A percentile compares a stretch with the other conserved stretches of the same genome.
phyloP scores from a whole-genome alignment of 345 rosid genomes.

The Turnera subulata region DNA sequence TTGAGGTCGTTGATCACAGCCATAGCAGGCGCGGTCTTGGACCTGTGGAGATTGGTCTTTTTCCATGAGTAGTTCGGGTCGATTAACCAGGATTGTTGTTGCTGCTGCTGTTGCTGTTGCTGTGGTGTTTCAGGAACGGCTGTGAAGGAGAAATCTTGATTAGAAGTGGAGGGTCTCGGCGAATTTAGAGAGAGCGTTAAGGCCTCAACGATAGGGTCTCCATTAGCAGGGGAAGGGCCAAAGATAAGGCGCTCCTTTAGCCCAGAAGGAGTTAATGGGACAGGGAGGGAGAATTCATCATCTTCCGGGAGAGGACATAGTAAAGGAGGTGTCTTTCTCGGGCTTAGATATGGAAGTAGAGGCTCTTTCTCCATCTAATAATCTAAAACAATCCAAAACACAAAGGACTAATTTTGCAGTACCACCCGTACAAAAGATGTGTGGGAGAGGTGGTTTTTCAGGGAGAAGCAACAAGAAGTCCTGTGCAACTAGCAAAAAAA shows the following conservation, averaged over 20 bases:
- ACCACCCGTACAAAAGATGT: too few species aligned
- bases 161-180: constrained; percentile 24
- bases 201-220: constrained; percentile 45
- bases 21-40: constrained; percentile 84
- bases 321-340: constrained; percentile 31
- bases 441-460: too few species aligned
- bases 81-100: constrained; percentile 31
- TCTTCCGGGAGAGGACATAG: constrained; percentile 72
- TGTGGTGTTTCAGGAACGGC: constrained; percentile 10
- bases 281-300: constrained; percentile 50
- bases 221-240: constrained; percentile 44
- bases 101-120: constrained; percentile 14
- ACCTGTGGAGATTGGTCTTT: constrained; percentile 52
- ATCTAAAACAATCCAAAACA: too few species aligned
- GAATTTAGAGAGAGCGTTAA: constrained; percentile 40
- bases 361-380: constrained; percentile 67
- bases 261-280: constrained; percentile 61
- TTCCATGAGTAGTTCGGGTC: constrained; percentile 26
- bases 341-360: constrained; percentile 43
- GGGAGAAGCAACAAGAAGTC: too few species aligned
- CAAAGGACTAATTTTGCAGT: too few species aligned
- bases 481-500: too few species aligned
- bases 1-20: constrained; percentile 5
- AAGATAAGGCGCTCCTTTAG: constrained; percentile 67
- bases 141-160: constrained; percentile 3